Base-by-base conservation (phyloP, 1,284 basidiomycete genomes). In the Malassezia yamatoensis region DNA sequence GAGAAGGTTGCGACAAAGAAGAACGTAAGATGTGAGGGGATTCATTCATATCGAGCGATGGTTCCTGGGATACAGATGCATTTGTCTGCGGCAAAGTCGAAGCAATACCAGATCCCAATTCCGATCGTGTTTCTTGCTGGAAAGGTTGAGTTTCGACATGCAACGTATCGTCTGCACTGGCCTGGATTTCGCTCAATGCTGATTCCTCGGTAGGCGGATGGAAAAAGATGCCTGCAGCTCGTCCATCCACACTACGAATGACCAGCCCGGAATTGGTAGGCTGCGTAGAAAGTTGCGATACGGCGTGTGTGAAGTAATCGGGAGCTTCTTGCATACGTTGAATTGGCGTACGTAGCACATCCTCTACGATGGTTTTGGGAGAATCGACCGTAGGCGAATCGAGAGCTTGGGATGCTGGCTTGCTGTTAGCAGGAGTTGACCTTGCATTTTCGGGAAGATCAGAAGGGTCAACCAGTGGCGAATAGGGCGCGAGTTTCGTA, bases 221-320 rank as follows among this genome's bases (percentile, higher is more conserved):
- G 76, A 98, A 98, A 77, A 90, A 89, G 62, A 98, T 91, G 6
- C 90, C 91, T 18, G 88, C 83, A 0, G 90, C 87, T 60, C 90
- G 83, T 0, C 93, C 93, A 70, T 94, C 89, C 0, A 88, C 88
- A 68, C 85, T 88, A 63, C 91, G 88, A 49, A 98, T 85, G 41
- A 96, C 81, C 18, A 96, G 81, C 0, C 93, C 93, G 0, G 87
- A 85, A 0, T 86, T 85, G 4, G 82, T 79, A 5, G 50, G 33
- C 50, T 53, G 55, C 40, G 86, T 84, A 7, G 87, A 80, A 66
- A 85, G 83, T 50, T 82, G 79, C 10, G 82, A 77, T 1, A 79
- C 83, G 2, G 83, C 80, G 59, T 85, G 83, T 5, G 86, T 83
- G 68, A 96, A 96, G 76, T 96, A 96, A 65, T 91, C 89, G 13